Conservation (phyloP, 1,139 yeast species). For the Candida sp. region DNA sequence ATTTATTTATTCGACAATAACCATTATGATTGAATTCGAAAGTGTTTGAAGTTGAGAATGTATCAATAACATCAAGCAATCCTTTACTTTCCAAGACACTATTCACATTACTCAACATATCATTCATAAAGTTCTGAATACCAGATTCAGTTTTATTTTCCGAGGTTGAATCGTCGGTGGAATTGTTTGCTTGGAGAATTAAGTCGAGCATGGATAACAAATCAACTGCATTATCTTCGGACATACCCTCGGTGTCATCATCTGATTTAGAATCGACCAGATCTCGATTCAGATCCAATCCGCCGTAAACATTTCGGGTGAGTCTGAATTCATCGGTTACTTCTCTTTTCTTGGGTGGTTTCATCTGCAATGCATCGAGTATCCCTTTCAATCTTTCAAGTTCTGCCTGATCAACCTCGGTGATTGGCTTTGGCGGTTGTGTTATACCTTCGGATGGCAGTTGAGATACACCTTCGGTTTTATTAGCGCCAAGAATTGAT, state of each 20-base stretch:
- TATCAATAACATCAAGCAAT: slow-evolving; percentile 25
- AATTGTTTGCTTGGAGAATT: not conserved
- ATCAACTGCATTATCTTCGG: not conserved
- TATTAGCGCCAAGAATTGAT: not conserved
- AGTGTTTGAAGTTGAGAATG: slow-evolving; percentile 38
- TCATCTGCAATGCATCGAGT: not conserved
- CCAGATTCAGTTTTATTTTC: slow-evolving; percentile 1
- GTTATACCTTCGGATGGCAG: not conserved
- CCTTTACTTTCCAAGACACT: not conserved
- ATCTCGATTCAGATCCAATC: not conserved
- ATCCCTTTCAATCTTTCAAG: not conserved
- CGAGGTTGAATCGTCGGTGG: not conserved
- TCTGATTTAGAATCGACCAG: not conserved
- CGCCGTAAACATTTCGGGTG: not conserved
- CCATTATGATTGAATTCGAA: slow-evolving; percentile 48
- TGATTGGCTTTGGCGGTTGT: not conserved
- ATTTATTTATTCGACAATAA: slow-evolving; percentile 39
- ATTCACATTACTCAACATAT: slow-evolving; percentile 15
- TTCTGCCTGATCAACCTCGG: not conserved
- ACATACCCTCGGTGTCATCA: not conserved
- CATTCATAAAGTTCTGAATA: slow-evolving; percentile 19
- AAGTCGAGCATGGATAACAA: slow-evolving; percentile 1
- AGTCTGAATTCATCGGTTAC: not conserved
- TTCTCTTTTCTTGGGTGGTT: not conserved
- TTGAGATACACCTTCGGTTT: not conserved